phyloP scores from a whole-genome alignment of 495 filamentous ascomycete species.

The Diplogelasinospora grovesii region DNA sequence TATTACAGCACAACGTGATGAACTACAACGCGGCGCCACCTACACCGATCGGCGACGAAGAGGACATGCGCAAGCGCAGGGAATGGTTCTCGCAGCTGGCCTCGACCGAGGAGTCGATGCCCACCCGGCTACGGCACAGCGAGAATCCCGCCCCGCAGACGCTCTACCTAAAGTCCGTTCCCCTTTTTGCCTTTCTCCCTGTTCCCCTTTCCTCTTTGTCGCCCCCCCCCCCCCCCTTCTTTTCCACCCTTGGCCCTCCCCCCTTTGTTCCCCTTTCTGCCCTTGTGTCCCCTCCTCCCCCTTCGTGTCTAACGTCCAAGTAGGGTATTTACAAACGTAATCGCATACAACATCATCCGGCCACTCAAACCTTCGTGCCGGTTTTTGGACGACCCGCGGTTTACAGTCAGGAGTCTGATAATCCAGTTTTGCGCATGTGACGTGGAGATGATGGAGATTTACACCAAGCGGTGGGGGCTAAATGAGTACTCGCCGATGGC shows the following conservation, averaged over 20 bases:
- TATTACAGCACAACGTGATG: slow-evolving; percentile 2
- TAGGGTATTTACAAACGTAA: neutral
- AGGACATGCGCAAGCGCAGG: neutral
- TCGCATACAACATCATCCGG: slow-evolving; percentile 4
- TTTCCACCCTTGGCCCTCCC: too few relatives aligned
- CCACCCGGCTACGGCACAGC: neutral
- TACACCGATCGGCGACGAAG: neutral
- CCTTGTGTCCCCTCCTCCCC: too few relatives aligned
- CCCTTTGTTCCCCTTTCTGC: too few relatives aligned
- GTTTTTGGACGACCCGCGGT: too few relatives aligned
- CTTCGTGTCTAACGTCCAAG: too few relatives aligned
- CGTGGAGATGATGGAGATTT: slow-evolving; percentile 4
- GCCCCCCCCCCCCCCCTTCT: too few relatives aligned
- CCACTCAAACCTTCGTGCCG: neutral
- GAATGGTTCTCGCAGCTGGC: neutral
- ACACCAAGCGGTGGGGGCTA: slow-evolving; percentile 3
- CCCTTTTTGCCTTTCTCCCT: too few relatives aligned
- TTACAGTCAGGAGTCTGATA: neutral
- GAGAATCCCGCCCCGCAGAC: slow-evolving; percentile 5
- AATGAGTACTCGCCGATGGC: slow-evolving; percentile 11
- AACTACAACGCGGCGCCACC: neutral
- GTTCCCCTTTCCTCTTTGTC: too few relatives aligned
- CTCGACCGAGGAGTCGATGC: neutral
- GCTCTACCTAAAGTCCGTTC: neutral
- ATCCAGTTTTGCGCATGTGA: slow-evolving; percentile 8